A percentile compares a stretch with the other conserved stretches of the same genome.
These are phyloP conservation scores for Cyathus striatus DNA, from an alignment of 768 basidiomycete genomes.

Conservation along the genomic window DNA sequence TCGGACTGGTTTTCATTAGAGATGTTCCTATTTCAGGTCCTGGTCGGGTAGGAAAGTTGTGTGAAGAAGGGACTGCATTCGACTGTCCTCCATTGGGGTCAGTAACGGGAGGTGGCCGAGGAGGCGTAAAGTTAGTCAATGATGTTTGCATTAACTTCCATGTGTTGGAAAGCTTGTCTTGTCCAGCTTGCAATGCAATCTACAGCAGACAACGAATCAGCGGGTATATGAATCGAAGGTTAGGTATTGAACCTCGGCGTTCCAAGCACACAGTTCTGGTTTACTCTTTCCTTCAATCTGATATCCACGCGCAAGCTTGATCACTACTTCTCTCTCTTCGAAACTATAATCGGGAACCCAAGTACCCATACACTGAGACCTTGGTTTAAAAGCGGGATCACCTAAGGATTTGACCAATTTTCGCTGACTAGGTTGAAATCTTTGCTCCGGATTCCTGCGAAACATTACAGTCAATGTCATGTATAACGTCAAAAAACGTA, in stretches of 20 bases:
- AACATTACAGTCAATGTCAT: conserved; percentile 1
- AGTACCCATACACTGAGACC: conserved; percentile 54
- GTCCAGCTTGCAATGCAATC: conserved; percentile 57
- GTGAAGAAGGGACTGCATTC: neutral
- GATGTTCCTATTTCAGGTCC: too few relatives aligned
- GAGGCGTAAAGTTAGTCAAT: conserved; percentile 42
- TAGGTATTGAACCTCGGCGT: conserved; percentile 42
- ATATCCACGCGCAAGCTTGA: conserved; percentile 60
- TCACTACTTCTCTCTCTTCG: conserved; percentile 46
- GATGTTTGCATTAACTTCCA: conserved; percentile 65
- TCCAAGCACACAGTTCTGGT: conserved; percentile 46
- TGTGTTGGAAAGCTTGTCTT: conserved; percentile 50
- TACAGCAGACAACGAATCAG: conserved; percentile 14
- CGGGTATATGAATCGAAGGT: neutral
- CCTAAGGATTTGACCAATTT: conserved; percentile 54
- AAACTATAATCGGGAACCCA: conserved; percentile 28
- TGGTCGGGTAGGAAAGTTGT: too few relatives aligned
- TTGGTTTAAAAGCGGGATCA: conserved; percentile 45
- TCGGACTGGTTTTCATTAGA: conserved; percentile 23
- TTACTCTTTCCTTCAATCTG: conserved; percentile 45
- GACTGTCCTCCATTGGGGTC: neutral
- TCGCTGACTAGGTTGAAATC: too few relatives aligned
- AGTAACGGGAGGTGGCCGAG: neutral
- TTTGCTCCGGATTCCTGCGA: too few relatives aligned
- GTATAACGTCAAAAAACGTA: conserved; percentile 24